Conservation (phyloP, 2,329 filamentous ascomycete genomes). For the Paramyrothecium sp. region DNA sequence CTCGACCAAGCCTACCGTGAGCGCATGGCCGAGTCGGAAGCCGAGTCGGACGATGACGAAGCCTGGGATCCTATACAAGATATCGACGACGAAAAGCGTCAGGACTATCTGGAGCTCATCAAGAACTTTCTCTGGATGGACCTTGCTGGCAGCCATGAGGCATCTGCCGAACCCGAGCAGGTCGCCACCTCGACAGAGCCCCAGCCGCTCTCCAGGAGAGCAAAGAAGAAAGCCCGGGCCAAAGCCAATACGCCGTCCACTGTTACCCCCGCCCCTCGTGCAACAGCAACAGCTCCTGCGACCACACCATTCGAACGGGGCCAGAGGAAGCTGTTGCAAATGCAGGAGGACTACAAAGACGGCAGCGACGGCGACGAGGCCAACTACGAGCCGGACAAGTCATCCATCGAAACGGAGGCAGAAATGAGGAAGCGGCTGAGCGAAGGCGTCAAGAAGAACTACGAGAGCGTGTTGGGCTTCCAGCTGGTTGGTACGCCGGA, state of each 20-base stretch:
- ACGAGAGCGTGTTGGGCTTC: constrained; percentile 11
- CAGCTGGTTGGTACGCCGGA: constrained; percentile 21
- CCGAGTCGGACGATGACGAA: constrained; percentile 10
- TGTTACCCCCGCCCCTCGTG: not conserved
- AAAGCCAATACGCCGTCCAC: constrained; percentile 1
- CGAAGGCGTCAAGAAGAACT: constrained; percentile 23
- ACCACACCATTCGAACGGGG: constrained; percentile 1
- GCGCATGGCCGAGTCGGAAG: constrained; percentile 14
- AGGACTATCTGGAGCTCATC: constrained; percentile 24
- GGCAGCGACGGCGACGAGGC: not conserved
- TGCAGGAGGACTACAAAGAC: constrained; percentile 3
- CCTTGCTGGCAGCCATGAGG: not conserved
- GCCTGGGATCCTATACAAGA: constrained; percentile 26
- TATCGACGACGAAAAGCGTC: constrained; percentile 15
- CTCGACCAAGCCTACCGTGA: constrained; percentile 23
- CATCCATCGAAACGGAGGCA: constrained; percentile 23
- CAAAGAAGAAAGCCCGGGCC: constrained; percentile 15
- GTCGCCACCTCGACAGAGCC: not conserved
- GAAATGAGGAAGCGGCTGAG: constrained; percentile 23
- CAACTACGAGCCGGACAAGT: constrained; percentile 19
- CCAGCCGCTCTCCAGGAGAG: constrained; percentile 6
- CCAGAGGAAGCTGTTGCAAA: constrained; percentile 15
- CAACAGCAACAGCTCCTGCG: not conserved
- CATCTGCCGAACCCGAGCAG: not conserved
- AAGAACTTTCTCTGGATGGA: constrained; percentile 26